phyloP scores from a whole-genome alignment of 2,329 filamentous ascomycete species.

The Cladophialophora exuberans region DNA sequence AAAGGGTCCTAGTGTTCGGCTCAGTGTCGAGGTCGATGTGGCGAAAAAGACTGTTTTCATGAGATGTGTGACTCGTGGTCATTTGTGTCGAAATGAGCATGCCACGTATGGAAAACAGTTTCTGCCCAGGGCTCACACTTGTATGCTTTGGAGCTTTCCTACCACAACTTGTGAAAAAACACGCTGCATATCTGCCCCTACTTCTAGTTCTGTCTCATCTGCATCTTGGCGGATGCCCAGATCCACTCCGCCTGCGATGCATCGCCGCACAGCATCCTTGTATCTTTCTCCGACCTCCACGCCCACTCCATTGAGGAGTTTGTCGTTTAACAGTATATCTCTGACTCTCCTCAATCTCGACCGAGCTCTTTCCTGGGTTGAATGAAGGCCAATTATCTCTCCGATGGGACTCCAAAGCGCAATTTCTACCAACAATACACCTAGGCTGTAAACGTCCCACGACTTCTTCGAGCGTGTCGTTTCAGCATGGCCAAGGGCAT shows the following conservation, averaged over 20 bases:
- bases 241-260: neutral
- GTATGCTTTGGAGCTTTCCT: too few relatives aligned
- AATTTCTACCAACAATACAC: constrained; percentile 57
- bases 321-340: neutral
- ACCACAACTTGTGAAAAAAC: too few relatives aligned
- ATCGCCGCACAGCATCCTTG: neutral
- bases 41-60: too few relatives aligned
- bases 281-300: neutral
- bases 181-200: too few relatives aligned
- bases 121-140: too few relatives aligned
- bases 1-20: too few relatives aligned
- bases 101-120: too few relatives aligned
- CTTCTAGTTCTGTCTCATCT: too few relatives aligned
- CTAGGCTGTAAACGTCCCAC: constrained; percentile 58
- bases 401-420: constrained; percentile 35
- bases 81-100: too few relatives aligned
- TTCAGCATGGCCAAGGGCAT: constrained; percentile 43
- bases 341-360: neutral
- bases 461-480: constrained; percentile 50
- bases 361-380: neutral
- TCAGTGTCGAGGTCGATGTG: too few relatives aligned
- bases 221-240: too few relatives aligned
- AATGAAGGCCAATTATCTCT: neutral
- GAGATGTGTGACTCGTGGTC: too few relatives aligned
- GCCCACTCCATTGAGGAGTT: neutral